These are phyloP conservation scores for Pleurotus djamor DNA, from an alignment of 768 basidiomycete genomes.

Conservation along the genomic window DNA sequence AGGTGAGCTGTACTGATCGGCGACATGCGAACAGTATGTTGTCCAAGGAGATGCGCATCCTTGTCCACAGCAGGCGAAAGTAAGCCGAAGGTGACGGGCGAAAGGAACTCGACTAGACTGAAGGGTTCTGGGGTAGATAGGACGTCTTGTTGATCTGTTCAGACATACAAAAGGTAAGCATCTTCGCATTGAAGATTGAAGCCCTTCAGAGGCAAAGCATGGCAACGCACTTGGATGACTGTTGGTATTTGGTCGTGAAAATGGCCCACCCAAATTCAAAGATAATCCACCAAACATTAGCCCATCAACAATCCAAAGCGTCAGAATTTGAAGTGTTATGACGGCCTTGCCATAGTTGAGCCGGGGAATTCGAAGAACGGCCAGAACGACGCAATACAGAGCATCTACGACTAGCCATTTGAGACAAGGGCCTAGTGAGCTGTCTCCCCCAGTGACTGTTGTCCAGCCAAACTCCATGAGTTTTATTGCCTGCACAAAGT, in stretches of 20 bases:
- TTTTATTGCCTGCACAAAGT: constrained; percentile 63
- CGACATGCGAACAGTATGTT: constrained; percentile 90
- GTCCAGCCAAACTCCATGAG: constrained; percentile 65
- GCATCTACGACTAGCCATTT: constrained; percentile 80
- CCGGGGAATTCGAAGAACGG: constrained; percentile 70
- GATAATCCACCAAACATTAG: constrained; percentile 72
- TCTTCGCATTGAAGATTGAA: too few species aligned
- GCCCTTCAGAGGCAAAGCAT: too few species aligned
- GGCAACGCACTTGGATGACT: constrained; percentile 26
- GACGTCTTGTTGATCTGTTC: constrained; percentile 30
- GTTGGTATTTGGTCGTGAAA: constrained; percentile 13
- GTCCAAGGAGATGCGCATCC: constrained; percentile 72
- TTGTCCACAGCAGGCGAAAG: constrained; percentile 30
- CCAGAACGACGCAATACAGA: constrained; percentile 53
- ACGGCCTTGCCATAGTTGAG: constrained; percentile 65
- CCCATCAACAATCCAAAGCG: constrained; percentile 64
- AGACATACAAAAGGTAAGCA: too few species aligned
- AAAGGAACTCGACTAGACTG: constrained; percentile 45
- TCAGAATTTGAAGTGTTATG: constrained; percentile 58
- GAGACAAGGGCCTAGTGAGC: constrained; percentile 37
- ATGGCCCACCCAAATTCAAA: constrained; percentile 38
- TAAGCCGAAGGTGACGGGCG: constrained; percentile 46
- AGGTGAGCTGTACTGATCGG: constrained; percentile 92
- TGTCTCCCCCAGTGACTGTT: constrained; percentile 42
- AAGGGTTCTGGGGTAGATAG: constrained; percentile 43